Base-by-base conservation (phyloP, 305 asterid species). In the Fraxinus platypoda region DNA sequence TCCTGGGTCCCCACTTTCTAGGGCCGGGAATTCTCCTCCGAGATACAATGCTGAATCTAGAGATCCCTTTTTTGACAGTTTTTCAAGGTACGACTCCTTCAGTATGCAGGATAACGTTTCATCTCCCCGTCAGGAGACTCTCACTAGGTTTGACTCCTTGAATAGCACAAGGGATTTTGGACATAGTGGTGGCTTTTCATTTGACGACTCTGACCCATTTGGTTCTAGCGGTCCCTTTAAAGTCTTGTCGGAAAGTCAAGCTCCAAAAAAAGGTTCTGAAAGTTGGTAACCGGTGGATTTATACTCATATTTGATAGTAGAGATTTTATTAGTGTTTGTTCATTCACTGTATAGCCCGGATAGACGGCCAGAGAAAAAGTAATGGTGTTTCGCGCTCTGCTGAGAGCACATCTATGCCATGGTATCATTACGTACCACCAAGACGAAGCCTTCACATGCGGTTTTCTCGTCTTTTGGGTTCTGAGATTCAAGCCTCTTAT, bases 181-280 rank as follows among this genome's bases (percentile, higher is more conserved):
- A 33, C 94, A 90, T 30, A 72, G 93, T 87, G 88, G 90, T 76
- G 91, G 85, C 57, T 93, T 72, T 87, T 93, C 99, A 2, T 94
- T 94, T 81, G 99, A 95, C 6, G 98, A 95, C 81, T 80, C 93
- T 8, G 99, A 95, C 62, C 97, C 97, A 6, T 95, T 94, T 74
- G 98, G 98, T 59, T 90, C 95, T 7, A 94, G 86, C 33, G 98
- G 99, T 64, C 97, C 99, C 25, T 95, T 95, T 84, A 95, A 93
- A 91, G 96, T 92, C 84, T 91, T 98, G 1, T 90, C 94, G 1
- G 96, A 89, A 75, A 84, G 85, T 89, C 86, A 83, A 62, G 85
- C 88, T 26, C 83, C 89, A 0, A 94, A 84, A 83, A 92, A 78
- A 71, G 87, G 88, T 80, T 92, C 90, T 34, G 90, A 91, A 21